Evolutionary conservation across 2,329 filamentous ascomycete species (phyloP), one percentile per base, ranked within the genome.

Genomic region (Sarocladium strictum): DNA sequence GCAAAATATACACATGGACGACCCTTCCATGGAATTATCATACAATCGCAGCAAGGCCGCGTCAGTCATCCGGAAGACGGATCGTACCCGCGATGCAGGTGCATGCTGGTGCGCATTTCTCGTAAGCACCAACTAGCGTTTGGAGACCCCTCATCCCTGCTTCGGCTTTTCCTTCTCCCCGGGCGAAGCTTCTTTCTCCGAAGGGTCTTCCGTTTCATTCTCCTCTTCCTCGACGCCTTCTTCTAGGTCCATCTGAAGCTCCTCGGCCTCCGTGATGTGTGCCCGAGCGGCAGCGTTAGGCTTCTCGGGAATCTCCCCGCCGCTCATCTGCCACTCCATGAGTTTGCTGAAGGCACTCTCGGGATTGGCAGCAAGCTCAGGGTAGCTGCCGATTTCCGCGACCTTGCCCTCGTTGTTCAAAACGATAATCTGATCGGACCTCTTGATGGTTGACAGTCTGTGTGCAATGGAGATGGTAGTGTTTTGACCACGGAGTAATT

Each of bases 281-380:
- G 69, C 68, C 10, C 65, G 66, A 2, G 62, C 61, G n/a, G 64
- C 66, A 21, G 59, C 64, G 49, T 58, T 65, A 19, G 60, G 66
- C 32, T 74, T 72, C 3, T 77, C 68, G 0, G 76, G 40, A 9
- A 76, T 65, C 55, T 96, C 90, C 9, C 88, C 87, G 12, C 92
- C 93, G 63, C 81, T 94, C 83, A 97, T 89, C 73, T 99, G 94
- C 92, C 92, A 97, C 71, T 97, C 93, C 94, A 99, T 99, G 53
- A 99, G 77, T 72, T 88, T 94, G 63, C 86, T 93, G 66, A 99
- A 99, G 2, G 92, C 90, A 53, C 93, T 95, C 10, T 87, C 76
- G 15, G 81, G 80, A 57, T 90, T 83, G 4, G 80, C 76, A 53
- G 86, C 88, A 21, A 99, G 80, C 59, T 90, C 81, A 23, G 79